These are phyloP conservation scores for Pseudocercospora ulei DNA, from an alignment of 2,329 filamentous ascomycete species.

Conservation along the genomic window DNA sequence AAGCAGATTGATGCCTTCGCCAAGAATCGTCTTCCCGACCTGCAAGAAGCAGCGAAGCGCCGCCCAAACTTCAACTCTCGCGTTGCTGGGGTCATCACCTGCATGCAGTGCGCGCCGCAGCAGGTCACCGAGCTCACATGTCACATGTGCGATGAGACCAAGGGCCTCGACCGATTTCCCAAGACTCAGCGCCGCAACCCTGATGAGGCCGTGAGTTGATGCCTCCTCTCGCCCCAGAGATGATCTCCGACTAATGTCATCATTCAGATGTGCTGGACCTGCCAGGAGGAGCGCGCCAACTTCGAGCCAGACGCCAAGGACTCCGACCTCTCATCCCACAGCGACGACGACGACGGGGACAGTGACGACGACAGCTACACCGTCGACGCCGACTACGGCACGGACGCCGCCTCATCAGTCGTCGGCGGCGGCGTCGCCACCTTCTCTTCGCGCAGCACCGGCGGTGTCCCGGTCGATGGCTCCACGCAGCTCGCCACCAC, in stretches of 20 bases:
- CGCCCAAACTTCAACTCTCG: constrained; percentile 13
- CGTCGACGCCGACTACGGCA: not conserved
- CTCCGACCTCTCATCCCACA: constrained; percentile 12
- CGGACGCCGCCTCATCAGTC: not conserved
- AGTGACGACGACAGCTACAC: constrained; percentile 6
- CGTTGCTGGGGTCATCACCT: constrained; percentile 16
- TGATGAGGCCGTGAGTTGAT: constrained; percentile 22
- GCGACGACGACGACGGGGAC: constrained; percentile 13
- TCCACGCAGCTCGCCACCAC: constrained; percentile 1
- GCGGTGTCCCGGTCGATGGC: constrained; percentile 14
- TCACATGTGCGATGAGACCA: constrained; percentile 22
- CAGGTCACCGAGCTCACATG: constrained; percentile 26
- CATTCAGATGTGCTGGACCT: constrained; percentile 22
- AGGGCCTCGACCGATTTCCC: constrained; percentile 23
- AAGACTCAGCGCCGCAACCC: constrained; percentile 24
- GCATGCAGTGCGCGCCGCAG: constrained; percentile 21
- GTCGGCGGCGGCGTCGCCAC: constrained; percentile 7
- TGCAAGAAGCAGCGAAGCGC: constrained; percentile 4
- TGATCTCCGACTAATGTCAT: constrained; percentile 1
- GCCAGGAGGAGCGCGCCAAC: constrained; percentile 19
- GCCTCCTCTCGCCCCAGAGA: not conserved
- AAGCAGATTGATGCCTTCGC: constrained; percentile 11
- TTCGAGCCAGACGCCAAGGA: constrained; percentile 19
- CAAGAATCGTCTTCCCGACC: constrained; percentile 10
- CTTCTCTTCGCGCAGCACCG: constrained; percentile 13